Base-by-base conservation (phyloP, 208 protist genomes). In the Leishmania amazonensis region DNA sequence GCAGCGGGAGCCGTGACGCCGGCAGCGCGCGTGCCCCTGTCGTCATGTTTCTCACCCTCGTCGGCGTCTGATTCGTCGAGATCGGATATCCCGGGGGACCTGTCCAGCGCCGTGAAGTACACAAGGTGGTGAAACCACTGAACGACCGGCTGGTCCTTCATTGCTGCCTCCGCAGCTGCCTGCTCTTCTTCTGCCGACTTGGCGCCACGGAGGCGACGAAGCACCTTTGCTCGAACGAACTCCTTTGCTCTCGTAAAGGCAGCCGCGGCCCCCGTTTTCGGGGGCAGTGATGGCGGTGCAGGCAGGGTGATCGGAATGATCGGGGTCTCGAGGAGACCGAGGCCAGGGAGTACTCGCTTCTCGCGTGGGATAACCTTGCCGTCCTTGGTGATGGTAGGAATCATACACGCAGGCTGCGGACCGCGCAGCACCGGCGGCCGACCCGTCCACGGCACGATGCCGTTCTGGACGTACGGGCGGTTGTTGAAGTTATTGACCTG, bases 361-460 rank as follows among this genome's bases (percentile, higher is more conserved):
- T 78, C 83, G 51, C 78, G 79, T n/a, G 83, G 83, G 76, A 83
- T 80, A 38, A 70, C 21, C 47, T 45, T 67, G 51, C 83, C 83
- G 9, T 83, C 71, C 47, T 38, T 71, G 40, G 77, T 82, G 76
- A 81, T 78, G 60, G 57, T 83, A 4, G 79, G 83, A 47, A 81
- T 53, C 45, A 83, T 60, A 58, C 83, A 87, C 19, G 31, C 62
- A 42, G 83, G 79, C 62, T 83, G 83, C 47, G 79, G 83, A 21
- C 83, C 83, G 11, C 83, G 75, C 75, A 87, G 51, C 47, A 83
- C 79, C 54, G 79, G 83, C 70, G 76, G 83, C 35, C 78, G 79
- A 7, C 83, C 79, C 28, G 83, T 83, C 83, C 79, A 87, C 79
- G 79, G 83, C 21, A 87, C 83, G 31, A 87, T 76, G 38, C 83